Percentiles rank a stretch among this genome's conserved stretches.
These are phyloP conservation scores for Cercis canadensis DNA, from an alignment of 306 rosid species.

Conservation along the genomic window DNA sequence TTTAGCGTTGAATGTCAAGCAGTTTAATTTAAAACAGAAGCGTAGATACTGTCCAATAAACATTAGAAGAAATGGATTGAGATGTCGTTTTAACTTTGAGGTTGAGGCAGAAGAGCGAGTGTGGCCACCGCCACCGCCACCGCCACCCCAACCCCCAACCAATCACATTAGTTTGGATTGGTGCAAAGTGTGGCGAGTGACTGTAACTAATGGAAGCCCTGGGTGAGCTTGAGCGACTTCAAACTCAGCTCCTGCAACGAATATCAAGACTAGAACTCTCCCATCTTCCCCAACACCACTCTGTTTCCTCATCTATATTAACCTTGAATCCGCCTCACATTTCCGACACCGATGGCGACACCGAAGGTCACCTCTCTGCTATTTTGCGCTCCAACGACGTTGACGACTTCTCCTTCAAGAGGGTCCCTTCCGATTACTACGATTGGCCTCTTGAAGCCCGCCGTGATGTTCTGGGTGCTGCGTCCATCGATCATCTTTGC, in stretches of 20 bases:
- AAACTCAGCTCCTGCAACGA: constrained; percentile 52
- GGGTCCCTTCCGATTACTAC: constrained; percentile 78
- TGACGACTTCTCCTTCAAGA: constrained; percentile 71
- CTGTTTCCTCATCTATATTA: constrained; percentile 3
- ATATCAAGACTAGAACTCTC: constrained; percentile 59
- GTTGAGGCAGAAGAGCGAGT: no score
- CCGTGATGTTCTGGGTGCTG: constrained; percentile 69
- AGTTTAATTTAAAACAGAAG: no score
- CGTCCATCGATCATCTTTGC: constrained; percentile 85
- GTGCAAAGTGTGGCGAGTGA: no score
- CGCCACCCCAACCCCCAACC: no score
- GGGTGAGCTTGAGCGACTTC: constrained; percentile 57
- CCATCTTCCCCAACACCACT: constrained; percentile 30
- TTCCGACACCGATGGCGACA: constrained; percentile 36
- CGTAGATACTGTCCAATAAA: no score
- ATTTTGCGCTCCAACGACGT: constrained; percentile 60
- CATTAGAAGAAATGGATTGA: no score
- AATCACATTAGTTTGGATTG: neutral
- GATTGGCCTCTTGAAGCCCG: constrained; percentile 83
- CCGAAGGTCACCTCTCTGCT: constrained; percentile 72
- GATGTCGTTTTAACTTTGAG: no score
- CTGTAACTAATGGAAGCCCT: constrained; percentile 49
- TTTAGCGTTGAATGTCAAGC: no score
- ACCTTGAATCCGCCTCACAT: neutral
- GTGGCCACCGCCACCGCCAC: no score